Percentiles rank a stretch among this genome's conserved stretches.
phyloP scores from a whole-genome alignment of 163 green algal genomes.

The Trebouxia gelatinosa region DNA sequence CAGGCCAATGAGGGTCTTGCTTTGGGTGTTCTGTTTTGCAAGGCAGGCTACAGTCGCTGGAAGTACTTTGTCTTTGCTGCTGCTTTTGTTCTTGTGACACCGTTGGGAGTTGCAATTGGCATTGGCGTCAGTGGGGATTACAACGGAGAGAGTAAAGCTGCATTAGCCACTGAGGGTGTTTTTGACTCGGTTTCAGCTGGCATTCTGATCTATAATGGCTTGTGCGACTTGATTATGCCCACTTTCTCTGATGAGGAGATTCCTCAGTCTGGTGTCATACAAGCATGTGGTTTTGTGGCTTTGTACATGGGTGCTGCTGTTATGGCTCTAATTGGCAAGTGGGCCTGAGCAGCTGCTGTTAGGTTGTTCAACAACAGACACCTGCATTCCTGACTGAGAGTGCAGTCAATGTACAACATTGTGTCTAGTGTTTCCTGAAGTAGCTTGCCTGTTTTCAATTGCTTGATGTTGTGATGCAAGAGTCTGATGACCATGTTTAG shows the following conservation, averaged over 20 bases:
- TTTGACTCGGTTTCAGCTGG: conserved; percentile 35
- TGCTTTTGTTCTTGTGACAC: conserved; percentile 26
- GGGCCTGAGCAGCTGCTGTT: conserved; percentile 36
- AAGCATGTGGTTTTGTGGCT: conserved; percentile 13
- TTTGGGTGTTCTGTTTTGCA: conserved; percentile 18
- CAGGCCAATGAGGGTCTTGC: conserved; percentile 37
- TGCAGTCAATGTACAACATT: no score
- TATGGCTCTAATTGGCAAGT: conserved; percentile 34
- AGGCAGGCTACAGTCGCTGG: conserved; percentile 5
- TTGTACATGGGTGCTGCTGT: conserved; percentile 7
- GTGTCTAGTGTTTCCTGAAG: no score
- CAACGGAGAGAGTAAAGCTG: conserved; percentile 22
- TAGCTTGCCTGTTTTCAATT: no score
- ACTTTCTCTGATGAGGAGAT: conserved; percentile 27
- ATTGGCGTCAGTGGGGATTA: conserved; percentile 29
- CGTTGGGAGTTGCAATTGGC: conserved; percentile 29
- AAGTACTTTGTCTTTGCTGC: conserved; percentile 19
- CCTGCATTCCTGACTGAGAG: no score
- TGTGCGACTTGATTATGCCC: conserved; percentile 30
- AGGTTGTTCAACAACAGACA: no score
- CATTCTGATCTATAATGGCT: conserved; percentile 38
- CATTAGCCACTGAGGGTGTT: conserved; percentile 26
- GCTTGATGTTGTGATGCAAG: no score
- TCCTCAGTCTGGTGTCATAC: not conserved
- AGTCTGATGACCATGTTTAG: no score